Percentiles rank a stretch among this genome's conserved stretches.
phyloP scores from a whole-genome alignment of 169 alveolate species.

The Plasmodium falciparum region DNA sequence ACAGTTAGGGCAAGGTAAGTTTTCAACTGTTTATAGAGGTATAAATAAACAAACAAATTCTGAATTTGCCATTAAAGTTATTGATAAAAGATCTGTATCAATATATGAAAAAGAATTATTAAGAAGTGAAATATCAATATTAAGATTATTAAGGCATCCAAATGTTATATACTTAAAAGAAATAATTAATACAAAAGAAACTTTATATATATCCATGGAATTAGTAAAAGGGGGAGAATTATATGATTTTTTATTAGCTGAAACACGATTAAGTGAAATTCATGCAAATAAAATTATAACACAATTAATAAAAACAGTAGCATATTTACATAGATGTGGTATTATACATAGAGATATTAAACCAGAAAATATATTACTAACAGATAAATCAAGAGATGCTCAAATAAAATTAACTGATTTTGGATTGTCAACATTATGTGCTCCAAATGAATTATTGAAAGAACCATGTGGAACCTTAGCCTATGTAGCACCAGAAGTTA shows the following conservation, averaged over 20 bases:
- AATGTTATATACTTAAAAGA: constrained; percentile 91
- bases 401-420: constrained; percentile 96
- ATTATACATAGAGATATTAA: constrained; percentile 97
- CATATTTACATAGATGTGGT: constrained; percentile 95
- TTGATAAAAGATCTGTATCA: constrained; percentile 87
- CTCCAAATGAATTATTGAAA: constrained; percentile 89
- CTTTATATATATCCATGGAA: constrained; percentile 92
- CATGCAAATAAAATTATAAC: constrained; percentile 90
- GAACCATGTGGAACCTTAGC: constrained; percentile 95
- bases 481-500: constrained; percentile 94
- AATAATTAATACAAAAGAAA: constrained; percentile 87
- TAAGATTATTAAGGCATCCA: constrained; percentile 89
- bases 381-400: constrained; percentile 92
- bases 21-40: constrained; percentile 90
- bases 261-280: constrained; percentile 84
- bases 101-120: constrained; percentile 88
- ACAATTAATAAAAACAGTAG: constrained; percentile 94
- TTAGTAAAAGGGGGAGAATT: constrained; percentile 92
- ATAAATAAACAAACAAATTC: constrained; percentile 84
- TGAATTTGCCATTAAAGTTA: constrained; percentile 90
- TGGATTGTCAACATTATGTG: constrained; percentile 93
- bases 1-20: constrained; percentile 89
- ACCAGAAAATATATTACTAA: constrained; percentile 96
- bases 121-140: constrained; percentile 90
- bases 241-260: constrained; percentile 84